These are phyloP conservation scores for Hordeum marinum DNA, from an alignment of 176 grass and related monocot species.

Conservation along the genomic window DNA sequence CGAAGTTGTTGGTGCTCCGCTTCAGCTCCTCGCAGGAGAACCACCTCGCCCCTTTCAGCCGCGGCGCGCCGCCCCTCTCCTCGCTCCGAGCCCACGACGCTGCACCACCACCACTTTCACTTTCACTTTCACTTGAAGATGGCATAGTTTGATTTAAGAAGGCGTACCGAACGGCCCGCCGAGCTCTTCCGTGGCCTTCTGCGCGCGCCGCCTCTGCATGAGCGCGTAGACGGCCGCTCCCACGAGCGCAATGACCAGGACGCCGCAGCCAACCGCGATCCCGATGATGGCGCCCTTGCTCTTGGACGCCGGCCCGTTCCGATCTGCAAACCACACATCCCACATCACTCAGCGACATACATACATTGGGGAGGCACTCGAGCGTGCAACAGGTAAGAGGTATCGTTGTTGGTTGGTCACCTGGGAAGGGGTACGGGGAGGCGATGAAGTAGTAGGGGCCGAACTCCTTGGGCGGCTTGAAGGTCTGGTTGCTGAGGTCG, in stretches of 20 bases:
- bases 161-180: slow-evolving; percentile 74
- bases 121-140: neutral
- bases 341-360: neutral
- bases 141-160: neutral
- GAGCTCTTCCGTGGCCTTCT: slow-evolving; percentile 70
- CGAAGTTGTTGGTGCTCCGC: slow-evolving; percentile 73
- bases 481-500: slow-evolving; percentile 83
- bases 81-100: slow-evolving; percentile 67
- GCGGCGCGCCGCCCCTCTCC: slow-evolving; percentile 61
- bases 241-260: slow-evolving; percentile 64
- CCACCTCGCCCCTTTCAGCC: slow-evolving; percentile 88
- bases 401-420: neutral
- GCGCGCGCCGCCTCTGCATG: slow-evolving; percentile 51
- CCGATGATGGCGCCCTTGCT: slow-evolving; percentile 62
- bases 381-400: neutral
- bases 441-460: slow-evolving; percentile 84
- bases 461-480: slow-evolving; percentile 70
- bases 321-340: slow-evolving; percentile 3
- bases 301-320: slow-evolving; percentile 27
- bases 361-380: no score
- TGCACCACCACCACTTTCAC: neutral
- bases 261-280: slow-evolving; percentile 64
- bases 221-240: slow-evolving; percentile 57
- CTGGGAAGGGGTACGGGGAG: slow-evolving; percentile 69
- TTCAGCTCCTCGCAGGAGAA: slow-evolving; percentile 86